These are phyloP conservation scores for Colletotrichum sp. DNA, from an alignment of 2,329 filamentous ascomycete species.

Conservation along the genomic window DNA sequence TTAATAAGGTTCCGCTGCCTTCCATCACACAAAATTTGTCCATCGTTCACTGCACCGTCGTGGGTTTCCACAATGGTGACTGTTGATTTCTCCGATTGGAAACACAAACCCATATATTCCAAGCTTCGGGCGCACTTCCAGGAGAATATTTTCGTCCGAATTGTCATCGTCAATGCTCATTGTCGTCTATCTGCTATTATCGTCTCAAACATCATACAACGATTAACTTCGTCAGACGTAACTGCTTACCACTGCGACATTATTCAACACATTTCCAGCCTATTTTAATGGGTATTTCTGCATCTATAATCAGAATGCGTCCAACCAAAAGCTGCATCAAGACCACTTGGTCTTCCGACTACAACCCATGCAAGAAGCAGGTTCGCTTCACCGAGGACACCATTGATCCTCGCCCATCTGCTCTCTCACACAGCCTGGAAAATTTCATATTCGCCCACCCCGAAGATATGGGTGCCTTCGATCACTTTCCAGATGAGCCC, in stretches of 20 bases:
- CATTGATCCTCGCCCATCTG: not conserved
- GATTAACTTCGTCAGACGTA: not conserved
- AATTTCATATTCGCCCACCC: not conserved
- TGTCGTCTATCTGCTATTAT: not conserved
- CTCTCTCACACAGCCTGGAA: not conserved
- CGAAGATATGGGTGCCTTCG: not conserved
- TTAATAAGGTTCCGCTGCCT: not conserved
- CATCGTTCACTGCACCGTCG: not conserved
- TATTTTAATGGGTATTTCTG: not conserved
- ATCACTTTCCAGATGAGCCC: not conserved
- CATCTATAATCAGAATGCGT: not conserved
- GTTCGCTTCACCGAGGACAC: not conserved
- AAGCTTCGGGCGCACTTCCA: not conserved
- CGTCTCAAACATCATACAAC: not conserved
- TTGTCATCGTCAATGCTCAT: not conserved
- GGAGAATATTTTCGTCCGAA: rapidly evolving
- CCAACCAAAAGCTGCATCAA: not conserved
- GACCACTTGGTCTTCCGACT: not conserved
- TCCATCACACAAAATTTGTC: not conserved
- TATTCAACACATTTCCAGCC: not conserved
- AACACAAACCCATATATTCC: not conserved
- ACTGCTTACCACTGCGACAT: not conserved
- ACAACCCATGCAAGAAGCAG: not conserved
- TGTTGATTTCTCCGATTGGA: not conserved
- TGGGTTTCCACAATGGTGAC: not conserved